phyloP scores from a whole-genome alignment of 2,329 filamentous ascomycete species.

The Arthrobotrys sphaeroides region DNA sequence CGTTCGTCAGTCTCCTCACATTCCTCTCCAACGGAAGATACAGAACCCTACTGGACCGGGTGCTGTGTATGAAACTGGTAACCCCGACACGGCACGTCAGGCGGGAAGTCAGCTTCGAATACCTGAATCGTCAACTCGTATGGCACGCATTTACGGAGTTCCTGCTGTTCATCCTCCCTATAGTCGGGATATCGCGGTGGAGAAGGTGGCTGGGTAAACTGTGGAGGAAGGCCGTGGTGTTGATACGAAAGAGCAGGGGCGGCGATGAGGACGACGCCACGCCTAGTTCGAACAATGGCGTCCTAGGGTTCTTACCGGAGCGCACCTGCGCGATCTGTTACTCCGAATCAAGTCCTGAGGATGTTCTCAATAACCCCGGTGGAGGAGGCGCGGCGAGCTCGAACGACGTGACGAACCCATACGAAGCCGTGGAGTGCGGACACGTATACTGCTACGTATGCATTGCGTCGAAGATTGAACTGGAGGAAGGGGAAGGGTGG shows the following conservation, averaged over 20 bases:
- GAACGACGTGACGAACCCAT: constrained; percentile 97
- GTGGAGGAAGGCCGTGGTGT: constrained; percentile 81
- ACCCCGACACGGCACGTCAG: constrained; percentile 85
- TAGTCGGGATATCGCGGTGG: constrained; percentile 96
- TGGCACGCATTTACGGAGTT: constrained; percentile 99
- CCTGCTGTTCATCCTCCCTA: constrained; percentile 91
- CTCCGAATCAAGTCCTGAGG: constrained; percentile 68
- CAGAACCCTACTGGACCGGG: constrained; percentile 84
- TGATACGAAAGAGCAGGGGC: constrained; percentile 67
- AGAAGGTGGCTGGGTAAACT: constrained; percentile 83
- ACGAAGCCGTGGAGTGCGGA: constrained; percentile 86
- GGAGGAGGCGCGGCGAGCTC: constrained; percentile 64
- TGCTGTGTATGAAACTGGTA: constrained; percentile 83
- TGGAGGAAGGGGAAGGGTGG: constrained; percentile 95
- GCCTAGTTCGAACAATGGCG: constrained; percentile 69
- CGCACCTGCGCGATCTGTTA: constrained; percentile 97
- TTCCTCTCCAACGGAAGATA: constrained; percentile 93
- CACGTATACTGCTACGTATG: constrained; percentile 98
- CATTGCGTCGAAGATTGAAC: constrained; percentile 85
- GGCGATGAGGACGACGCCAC: constrained; percentile 64
- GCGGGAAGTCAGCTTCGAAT: constrained; percentile 95
- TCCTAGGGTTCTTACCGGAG: constrained; percentile 86
- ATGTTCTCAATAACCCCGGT: constrained; percentile 44
- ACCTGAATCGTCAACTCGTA: constrained; percentile 94
- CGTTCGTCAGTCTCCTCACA: constrained; percentile 84